Conservation (phyloP, 2,329 filamentous ascomycete species). For the Alternaria panax region DNA sequence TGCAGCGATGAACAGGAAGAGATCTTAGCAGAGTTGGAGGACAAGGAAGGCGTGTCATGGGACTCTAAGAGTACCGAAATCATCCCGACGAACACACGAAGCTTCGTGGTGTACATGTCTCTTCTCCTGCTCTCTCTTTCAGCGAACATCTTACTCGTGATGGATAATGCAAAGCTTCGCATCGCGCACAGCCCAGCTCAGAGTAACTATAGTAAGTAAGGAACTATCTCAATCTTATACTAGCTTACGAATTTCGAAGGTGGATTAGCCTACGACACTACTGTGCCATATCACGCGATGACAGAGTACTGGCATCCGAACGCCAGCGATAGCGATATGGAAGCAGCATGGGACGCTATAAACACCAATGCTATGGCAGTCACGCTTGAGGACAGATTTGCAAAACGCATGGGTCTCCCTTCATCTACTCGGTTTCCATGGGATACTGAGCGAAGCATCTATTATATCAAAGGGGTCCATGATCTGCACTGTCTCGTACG, state of each 20-base stretch:
- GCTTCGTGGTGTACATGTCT: conserved; percentile 37
- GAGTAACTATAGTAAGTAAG: conserved; percentile 37
- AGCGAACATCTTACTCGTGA: conserved; percentile 39
- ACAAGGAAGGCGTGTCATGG: conserved; percentile 34
- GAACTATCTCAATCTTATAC: background rate
- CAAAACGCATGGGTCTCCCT: conserved; percentile 30
- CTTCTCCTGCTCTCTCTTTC: conserved; percentile 41
- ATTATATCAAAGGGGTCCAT: conserved; percentile 47
- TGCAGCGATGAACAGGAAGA: conserved; percentile 34
- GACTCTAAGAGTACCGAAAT: conserved; percentile 35
- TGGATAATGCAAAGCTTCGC: conserved; percentile 35
- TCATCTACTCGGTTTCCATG: conserved; percentile 44
- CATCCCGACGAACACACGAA: conserved; percentile 35
- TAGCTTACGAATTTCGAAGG: conserved; percentile 23
- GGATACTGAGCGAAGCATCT: conserved; percentile 46
- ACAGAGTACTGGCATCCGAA: conserved; percentile 44
- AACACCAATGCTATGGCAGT: conserved; percentile 45
- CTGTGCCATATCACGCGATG: conserved; percentile 35
- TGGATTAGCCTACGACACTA: conserved; percentile 39
- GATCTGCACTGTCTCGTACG: conserved; percentile 46
- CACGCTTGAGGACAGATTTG: conserved; percentile 40
- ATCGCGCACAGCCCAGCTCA: conserved; percentile 24
- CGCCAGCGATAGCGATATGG: conserved; percentile 31
- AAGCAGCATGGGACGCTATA: conserved; percentile 46
- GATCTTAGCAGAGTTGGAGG: conserved; percentile 25